These are phyloP conservation scores for Quambalaria eucalypti DNA, from an alignment of 1,284 basidiomycete genomes.

Conservation along the genomic window DNA sequence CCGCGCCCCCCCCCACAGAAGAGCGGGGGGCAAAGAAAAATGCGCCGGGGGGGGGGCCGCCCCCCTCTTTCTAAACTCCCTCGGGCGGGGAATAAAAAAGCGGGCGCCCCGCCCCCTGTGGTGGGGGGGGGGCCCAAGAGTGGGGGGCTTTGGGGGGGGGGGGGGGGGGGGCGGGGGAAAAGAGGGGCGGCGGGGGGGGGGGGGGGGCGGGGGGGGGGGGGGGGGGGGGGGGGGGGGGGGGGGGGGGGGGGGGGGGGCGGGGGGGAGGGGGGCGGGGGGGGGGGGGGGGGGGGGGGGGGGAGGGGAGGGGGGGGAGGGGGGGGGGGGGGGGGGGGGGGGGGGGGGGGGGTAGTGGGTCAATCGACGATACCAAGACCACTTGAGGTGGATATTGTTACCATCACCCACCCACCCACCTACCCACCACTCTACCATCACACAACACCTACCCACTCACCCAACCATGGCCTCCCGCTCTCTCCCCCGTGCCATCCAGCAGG, in stretches of 20 bases:
- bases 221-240: not conserved
- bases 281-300: not conserved
- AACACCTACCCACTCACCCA: not conserved
- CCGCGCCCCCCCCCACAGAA: not conserved
- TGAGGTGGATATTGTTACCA: not conserved
- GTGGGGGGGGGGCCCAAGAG: no score
- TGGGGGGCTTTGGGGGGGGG: no score
- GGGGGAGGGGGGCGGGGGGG: no score
- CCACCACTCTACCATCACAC: no score
- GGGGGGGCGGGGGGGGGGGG: no score
- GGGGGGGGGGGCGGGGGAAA: no score
- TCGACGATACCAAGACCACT: no score
- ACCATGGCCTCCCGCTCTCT: constrained; percentile 12
- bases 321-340: not conserved
- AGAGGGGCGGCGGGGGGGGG: not conserved
- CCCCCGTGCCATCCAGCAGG: constrained; percentile 13
- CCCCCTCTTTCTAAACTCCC: no score
- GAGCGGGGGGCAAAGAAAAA: no score
- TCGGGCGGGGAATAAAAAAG: no score
- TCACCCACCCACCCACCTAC: not conserved
- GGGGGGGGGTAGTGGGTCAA: not conserved
- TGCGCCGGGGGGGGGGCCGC: not conserved
- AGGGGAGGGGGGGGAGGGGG: not conserved
- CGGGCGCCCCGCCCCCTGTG: no score
- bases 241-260: no score